Percentiles rank a stretch among this genome's conserved stretches.
These are phyloP conservation scores for Dryas octopetala DNA, from an alignment of 306 rosid species.

Conservation along the genomic window DNA sequence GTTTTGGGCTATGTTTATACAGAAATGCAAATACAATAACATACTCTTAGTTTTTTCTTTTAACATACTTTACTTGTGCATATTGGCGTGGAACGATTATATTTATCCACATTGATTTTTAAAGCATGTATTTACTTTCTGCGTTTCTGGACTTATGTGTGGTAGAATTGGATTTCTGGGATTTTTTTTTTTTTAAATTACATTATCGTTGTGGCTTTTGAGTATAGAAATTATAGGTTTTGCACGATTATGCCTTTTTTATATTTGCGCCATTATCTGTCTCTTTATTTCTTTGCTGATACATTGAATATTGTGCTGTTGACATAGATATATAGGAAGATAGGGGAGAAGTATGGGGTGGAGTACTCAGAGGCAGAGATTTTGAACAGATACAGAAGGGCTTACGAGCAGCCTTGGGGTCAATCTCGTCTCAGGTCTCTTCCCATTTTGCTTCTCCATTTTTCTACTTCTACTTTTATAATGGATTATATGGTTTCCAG, in stretches of 20 bases:
- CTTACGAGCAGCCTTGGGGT: conserved; percentile 94
- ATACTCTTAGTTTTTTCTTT: no score
- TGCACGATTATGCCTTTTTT: not conserved
- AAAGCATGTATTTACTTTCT: not conserved
- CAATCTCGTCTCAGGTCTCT: conserved; percentile 85
- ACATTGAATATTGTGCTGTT: not conserved
- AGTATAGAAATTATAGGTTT: not conserved
- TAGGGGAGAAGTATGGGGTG: conserved; percentile 94
- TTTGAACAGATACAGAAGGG: conserved; percentile 80
- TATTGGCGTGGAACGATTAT: not conserved
- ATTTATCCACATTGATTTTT: not conserved
- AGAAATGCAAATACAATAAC: not conserved
- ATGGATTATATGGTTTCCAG: not conserved
- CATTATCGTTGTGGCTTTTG: not conserved
- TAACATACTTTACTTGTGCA: not conserved
- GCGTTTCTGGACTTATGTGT: not conserved
- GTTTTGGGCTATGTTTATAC: not conserved
- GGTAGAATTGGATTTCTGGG: not conserved
- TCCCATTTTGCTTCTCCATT: conserved; percentile 4
- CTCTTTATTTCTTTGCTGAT: not conserved
- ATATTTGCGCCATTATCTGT: not conserved
- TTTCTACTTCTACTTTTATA: not conserved
- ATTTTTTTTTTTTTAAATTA: not conserved
- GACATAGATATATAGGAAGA: conserved; percentile 65
- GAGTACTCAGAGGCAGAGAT: conserved; percentile 82